Base-by-base conservation (phyloP, 1,139 yeast genomes). In the Blastobotrys malaysiensis region DNA sequence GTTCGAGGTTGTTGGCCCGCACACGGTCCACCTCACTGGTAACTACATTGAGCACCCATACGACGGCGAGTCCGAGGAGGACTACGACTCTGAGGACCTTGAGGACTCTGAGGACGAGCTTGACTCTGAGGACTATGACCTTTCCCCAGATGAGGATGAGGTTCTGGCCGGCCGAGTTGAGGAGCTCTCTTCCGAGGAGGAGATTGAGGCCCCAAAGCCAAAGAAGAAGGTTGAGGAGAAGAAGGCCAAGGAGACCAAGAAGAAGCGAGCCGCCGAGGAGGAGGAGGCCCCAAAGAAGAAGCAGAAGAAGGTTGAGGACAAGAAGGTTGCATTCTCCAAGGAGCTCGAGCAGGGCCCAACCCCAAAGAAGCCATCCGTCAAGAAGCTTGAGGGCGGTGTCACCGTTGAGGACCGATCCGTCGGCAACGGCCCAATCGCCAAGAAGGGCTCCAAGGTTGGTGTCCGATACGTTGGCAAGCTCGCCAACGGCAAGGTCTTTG, bases 401-500 rank as follows among this genome's bases (percentile, higher is more conserved):
- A 77, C 87, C 59, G 77, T 91, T 66, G 99, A 93, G 79, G 99
- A 95, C 77, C 86, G 96, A 75, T 84, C 86, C 62, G 73, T 79
- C 57, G 99, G 99, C 67, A 80, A 83, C 59, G 99, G 99, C 57
- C 84, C 88, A 65, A 77, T 80, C 59, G 96, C 96, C 70, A 91
- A 90, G 79, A 79, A 82, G 64, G 96, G 97, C 62, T 82, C 88
- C 76, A 89, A 82, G 73, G 96, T 93, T 63, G 95, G 96, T 70
- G 91, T 93, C 74, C 86, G 99, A 79, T 95, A 93, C 82, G 88
- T 93, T 67, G 99, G 99, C 69, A 93, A 93, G 78, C 84, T 93
- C 72, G 86, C 87, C 78, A 90, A 90, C 77, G 99, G 98, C 64
- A 88, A 88, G 73, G 93, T 88, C 49, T 93, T 93, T 67, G 99